phyloP scores from a whole-genome alignment of 495 filamentous ascomycete species.

The Aspergillus homomorphus region DNA sequence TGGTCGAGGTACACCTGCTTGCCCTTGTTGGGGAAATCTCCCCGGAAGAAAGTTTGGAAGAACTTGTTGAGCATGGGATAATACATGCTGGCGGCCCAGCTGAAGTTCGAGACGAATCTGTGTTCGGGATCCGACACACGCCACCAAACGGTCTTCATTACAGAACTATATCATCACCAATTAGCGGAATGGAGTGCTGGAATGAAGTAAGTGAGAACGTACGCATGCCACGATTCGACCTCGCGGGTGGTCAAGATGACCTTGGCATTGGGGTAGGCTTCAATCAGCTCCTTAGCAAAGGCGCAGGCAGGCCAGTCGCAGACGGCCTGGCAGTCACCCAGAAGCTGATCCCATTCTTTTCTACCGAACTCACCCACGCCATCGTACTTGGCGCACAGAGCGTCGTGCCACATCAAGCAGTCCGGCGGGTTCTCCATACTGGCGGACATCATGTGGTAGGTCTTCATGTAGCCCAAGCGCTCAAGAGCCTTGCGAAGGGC shows the following conservation, averaged over 20 bases:
- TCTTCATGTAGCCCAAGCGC: slow-evolving; percentile 57
- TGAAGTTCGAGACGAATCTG: slow-evolving; percentile 49
- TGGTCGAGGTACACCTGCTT: slow-evolving; percentile 50
- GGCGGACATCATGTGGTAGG: slow-evolving; percentile 66
- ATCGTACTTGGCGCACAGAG: slow-evolving; percentile 62
- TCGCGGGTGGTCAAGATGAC: slow-evolving; percentile 63
- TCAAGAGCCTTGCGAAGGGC: slow-evolving; percentile 59
- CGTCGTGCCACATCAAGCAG: slow-evolving; percentile 62
- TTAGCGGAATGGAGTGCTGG: neutral
- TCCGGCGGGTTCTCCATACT: slow-evolving; percentile 59
- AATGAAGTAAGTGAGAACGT: slow-evolving; percentile 16
- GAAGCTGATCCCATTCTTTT: slow-evolving; percentile 64
- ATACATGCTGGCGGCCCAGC: slow-evolving; percentile 57
- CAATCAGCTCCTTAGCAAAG: slow-evolving; percentile 65
- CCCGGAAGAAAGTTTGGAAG: slow-evolving; percentile 55
- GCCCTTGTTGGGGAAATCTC: slow-evolving; percentile 49
- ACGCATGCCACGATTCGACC: slow-evolving; percentile 56
- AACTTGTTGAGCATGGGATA: slow-evolving; percentile 59
- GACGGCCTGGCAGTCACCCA: slow-evolving; percentile 64
- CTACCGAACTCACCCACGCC: slow-evolving; percentile 58
- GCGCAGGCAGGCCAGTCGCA: slow-evolving; percentile 65
- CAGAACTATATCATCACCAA: slow-evolving; percentile 31
- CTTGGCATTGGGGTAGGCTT: slow-evolving; percentile 68
- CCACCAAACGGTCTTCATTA: slow-evolving; percentile 54
- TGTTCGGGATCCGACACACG: slow-evolving; percentile 54